Conservation (phyloP, 768 basidiomycete species). For the Leucosporidium creatinivorum region DNA sequence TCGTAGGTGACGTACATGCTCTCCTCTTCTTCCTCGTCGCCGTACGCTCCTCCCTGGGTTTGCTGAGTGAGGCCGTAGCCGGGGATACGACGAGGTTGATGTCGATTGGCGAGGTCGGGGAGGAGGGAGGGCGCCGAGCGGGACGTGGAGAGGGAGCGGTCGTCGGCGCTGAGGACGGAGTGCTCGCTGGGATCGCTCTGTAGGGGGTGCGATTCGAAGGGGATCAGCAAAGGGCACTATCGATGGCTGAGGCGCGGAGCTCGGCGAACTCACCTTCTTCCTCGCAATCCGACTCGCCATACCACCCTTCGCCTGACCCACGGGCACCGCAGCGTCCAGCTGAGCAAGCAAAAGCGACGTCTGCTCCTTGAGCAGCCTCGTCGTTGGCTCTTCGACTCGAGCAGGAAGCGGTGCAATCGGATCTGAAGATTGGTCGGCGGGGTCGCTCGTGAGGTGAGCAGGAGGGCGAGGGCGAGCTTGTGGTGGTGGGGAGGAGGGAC, state of each 20-base stretch:
- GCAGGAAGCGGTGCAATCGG: not conserved
- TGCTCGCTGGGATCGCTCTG: no score
- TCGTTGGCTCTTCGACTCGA: not conserved
- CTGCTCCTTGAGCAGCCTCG: not conserved
- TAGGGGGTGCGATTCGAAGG: no score
- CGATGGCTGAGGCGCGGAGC: no score
- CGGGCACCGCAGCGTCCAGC: not conserved
- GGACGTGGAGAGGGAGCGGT: not conserved
- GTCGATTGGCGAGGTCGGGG: not conserved
- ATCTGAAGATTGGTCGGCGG: constrained; percentile 8
- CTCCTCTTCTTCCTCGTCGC: constrained; percentile 5
- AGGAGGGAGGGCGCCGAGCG: not conserved
- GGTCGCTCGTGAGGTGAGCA: no score
- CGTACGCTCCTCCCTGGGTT: not conserved
- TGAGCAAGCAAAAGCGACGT: constrained; percentile 3
- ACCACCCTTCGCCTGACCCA: not conserved
- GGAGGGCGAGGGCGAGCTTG: not conserved
- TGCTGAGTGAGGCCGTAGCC: constrained; percentile 5
- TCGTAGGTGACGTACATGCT: constrained; percentile 14
- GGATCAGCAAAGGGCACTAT: not conserved
- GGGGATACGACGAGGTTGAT: not conserved
- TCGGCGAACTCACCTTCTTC: not conserved
- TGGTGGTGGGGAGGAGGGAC: not conserved
- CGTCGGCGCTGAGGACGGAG: constrained; percentile 2
- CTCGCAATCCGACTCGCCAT: not conserved